Evolutionary conservation across 192 early-diverging fungal genomes (phyloP).

Genomic region (Phycomyces nitens): DNA sequence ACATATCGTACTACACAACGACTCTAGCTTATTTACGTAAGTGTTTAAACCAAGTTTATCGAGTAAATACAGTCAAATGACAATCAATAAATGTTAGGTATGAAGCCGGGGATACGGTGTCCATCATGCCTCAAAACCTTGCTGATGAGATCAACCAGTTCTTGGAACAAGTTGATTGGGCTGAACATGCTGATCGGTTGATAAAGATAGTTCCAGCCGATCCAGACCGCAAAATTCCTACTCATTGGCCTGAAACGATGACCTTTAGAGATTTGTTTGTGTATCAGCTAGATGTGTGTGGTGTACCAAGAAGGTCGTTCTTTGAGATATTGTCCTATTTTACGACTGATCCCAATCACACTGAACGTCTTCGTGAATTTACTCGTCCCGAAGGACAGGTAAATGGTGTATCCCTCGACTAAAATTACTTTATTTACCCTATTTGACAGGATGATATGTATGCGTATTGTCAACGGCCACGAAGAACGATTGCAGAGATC

Average conservation of each 20-base stretch:
- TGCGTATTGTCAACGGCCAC: slow-evolving; percentile 77
- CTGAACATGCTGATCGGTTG: slow-evolving; percentile 56
- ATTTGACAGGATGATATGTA: slow-evolving; percentile 84
- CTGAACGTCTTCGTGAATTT: slow-evolving; percentile 82
- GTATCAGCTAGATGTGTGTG: slow-evolving; percentile 79
- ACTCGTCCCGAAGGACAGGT: slow-evolving; percentile 69
- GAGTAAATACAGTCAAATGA: too few species aligned
- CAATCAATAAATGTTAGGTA: too few species aligned
- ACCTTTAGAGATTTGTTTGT: slow-evolving; percentile 78
- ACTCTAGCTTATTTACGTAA: slow-evolving; percentile 20
- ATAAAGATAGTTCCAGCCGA: slow-evolving; percentile 42
- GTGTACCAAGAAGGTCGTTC: slow-evolving; percentile 84
- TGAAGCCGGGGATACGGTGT: slow-evolving; percentile 78
- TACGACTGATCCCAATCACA: slow-evolving; percentile 60
- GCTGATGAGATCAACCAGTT: slow-evolving; percentile 64
- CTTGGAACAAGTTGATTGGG: slow-evolving; percentile 69
- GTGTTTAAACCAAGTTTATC: too few species aligned
- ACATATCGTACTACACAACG: slow-evolving; percentile 62
- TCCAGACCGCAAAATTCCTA: slow-evolving; percentile 48
- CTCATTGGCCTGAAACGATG: slow-evolving; percentile 45
- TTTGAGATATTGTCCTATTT: slow-evolving; percentile 87
- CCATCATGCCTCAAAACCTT: slow-evolving; percentile 72
- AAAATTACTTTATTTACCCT: too few species aligned
- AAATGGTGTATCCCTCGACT: too few species aligned
- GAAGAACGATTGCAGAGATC: slow-evolving; percentile 80